A percentile compares a stretch with the other conserved stretches of the same genome.
Evolutionary conservation across 2,329 filamentous ascomycete genomes (phyloP).

Genomic region (Epichloe hybrida): DNA sequence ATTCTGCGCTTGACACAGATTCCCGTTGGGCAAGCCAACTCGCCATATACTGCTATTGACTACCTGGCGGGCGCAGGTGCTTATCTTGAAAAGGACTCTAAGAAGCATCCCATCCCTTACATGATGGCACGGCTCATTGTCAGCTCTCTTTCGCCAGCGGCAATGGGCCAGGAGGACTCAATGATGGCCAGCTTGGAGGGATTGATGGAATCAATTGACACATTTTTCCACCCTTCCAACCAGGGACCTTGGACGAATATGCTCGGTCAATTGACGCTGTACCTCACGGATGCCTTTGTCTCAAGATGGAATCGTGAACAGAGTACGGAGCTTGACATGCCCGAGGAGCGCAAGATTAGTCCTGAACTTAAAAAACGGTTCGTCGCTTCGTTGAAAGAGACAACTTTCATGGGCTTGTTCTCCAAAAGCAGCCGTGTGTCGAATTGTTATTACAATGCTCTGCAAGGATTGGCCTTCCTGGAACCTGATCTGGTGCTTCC

Average conservation of each 20-base stretch:
- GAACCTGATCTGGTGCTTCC: slow-evolving; percentile 87
- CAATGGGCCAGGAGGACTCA: slow-evolving; percentile 63
- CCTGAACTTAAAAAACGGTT: slow-evolving; percentile 78
- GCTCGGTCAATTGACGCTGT: slow-evolving; percentile 79
- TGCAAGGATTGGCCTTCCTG: slow-evolving; percentile 80
- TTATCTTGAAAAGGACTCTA: slow-evolving; percentile 81
- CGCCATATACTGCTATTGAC: slow-evolving; percentile 79
- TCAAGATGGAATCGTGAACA: slow-evolving; percentile 95
- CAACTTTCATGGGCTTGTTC: slow-evolving; percentile 96
- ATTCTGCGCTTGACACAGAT: slow-evolving; percentile 85
- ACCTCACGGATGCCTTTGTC: slow-evolving; percentile 89
- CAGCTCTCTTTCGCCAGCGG: slow-evolving; percentile 80
- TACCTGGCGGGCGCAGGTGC: slow-evolving; percentile 69
- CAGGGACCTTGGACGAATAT: slow-evolving; percentile 84
- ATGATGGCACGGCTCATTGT: slow-evolving; percentile 88
- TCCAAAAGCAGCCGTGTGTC: slow-evolving; percentile 88
- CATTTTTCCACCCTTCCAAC: slow-evolving; percentile 97
- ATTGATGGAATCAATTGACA: slow-evolving; percentile 87
- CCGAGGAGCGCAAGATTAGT: slow-evolving; percentile 64
- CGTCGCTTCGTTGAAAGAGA: slow-evolving; percentile 76
- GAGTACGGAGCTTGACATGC: slow-evolving; percentile 81
- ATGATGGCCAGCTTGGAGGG: slow-evolving; percentile 78
- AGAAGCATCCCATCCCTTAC: slow-evolving; percentile 84
- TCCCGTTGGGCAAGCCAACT: slow-evolving; percentile 88
- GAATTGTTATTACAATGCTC: slow-evolving; percentile 77